Base-by-base conservation (phyloP, 352 stramenopile genomes). In the Pythium volutum region DNA sequence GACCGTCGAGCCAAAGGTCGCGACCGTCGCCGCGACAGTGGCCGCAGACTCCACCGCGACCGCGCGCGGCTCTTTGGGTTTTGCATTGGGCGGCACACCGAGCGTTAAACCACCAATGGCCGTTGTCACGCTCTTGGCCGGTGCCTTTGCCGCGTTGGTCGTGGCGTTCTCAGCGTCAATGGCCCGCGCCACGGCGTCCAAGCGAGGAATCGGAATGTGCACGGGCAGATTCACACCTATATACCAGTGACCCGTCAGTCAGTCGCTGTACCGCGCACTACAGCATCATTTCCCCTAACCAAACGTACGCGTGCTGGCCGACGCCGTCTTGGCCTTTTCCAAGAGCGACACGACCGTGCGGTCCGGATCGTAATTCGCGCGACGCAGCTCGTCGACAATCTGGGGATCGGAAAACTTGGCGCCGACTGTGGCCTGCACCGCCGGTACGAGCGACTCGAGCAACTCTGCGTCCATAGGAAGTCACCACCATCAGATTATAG, bases 281-380 rank as follows among this genome's bases (percentile, higher is more conserved):
- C 5, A 14, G 20, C n/a, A 36, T 49, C 10, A 8, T 26, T 15
- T 38, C 1, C 27, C 3, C 18, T 11, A 10, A 20, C 31, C 29
- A n/a, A n/a, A 62, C 55, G 23, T 59, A 75, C 60, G 56, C 47
- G 59, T 50, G 20, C 36, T 54, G 5, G 51, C 57, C 16, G 73
- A 70, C 25, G 69, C 65, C n/a, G 77, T 81, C 61, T 88, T 87
- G 48, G 72, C 66, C 56, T 84, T 88, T 58, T 91, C 83, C 58
- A 94, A 61, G 18, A 94, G 67, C 50, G 75, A 77, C 31, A 91
- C 75, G 15, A 93, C 81, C 0, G 85, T 69, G 62, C 87, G 81
- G 60, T 93, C 83, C 48, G 88, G 45, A 51, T 94, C 84, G 62
- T 94, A 94, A 62, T 94, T 94, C 65, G 79, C 58, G 11, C 53